phyloP scores from a whole-genome alignment of 139 green algal genomes.

The Chlorella sp. region DNA sequence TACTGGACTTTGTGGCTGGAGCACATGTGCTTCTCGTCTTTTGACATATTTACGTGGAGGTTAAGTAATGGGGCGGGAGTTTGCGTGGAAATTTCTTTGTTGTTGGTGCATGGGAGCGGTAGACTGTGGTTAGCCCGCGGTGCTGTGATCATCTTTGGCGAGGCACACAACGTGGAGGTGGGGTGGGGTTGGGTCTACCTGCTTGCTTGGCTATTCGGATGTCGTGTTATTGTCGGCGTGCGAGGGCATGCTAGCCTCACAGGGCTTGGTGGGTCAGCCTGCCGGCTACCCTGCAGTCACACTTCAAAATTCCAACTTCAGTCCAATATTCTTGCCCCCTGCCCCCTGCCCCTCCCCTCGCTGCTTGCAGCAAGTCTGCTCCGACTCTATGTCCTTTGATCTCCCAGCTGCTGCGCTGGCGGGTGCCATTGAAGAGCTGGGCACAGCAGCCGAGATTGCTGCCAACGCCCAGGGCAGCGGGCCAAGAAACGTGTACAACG shows the following conservation, averaged over 20 bases:
- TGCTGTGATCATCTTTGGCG: neutral
- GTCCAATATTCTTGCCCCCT: neutral
- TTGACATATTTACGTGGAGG: no score
- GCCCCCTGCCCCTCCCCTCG: neutral
- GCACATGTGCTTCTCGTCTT: no score
- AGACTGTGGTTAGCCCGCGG: neutral
- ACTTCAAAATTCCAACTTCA: neutral
- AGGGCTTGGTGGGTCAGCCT: neutral
- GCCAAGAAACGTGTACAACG: constrained; percentile 26
- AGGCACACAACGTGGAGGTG: neutral
- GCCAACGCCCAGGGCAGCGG: constrained; percentile 33
- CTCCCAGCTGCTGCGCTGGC: constrained; percentile 70
- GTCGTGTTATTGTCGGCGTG: no score
- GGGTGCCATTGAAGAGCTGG: constrained; percentile 67
- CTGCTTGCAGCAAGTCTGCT: constrained; percentile 73
- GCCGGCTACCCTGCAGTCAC: neutral
- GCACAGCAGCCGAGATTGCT: constrained; percentile 52
- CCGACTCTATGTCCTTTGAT: constrained; percentile 89
- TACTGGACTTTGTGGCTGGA: no score
- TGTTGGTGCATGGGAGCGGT: no score
- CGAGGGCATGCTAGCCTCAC: no score
- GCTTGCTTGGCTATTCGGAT: neutral
- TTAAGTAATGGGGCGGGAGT: no score
- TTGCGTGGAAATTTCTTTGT: neutral
- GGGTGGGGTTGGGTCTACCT: neutral